phyloP scores from a whole-genome alignment of 164 flowering plant genomes.

The Piper longum region DNA sequence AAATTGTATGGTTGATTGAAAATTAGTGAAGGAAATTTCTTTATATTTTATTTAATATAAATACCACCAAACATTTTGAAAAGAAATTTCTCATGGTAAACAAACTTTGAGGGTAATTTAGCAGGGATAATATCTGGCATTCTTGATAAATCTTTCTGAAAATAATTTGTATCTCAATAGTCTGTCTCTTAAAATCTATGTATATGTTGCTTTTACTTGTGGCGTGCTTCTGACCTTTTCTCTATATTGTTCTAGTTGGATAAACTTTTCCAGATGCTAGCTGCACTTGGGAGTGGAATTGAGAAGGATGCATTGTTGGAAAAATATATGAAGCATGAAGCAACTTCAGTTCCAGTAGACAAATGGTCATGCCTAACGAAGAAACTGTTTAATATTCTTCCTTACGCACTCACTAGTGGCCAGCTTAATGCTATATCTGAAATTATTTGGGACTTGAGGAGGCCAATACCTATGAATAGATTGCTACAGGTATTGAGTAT shows the following conservation, averaged over 20 bases:
- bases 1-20: too few relatives aligned
- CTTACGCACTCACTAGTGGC: conserved; percentile 74
- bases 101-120: too few relatives aligned
- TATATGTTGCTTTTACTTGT: too few relatives aligned
- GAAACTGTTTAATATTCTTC: conserved; percentile 51
- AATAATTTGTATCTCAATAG: too few relatives aligned
- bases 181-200: too few relatives aligned
- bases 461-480: conserved; percentile 89
- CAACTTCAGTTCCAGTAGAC: conserved; percentile 28
- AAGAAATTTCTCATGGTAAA: too few relatives aligned
- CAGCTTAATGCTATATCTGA: conserved; percentile 76
- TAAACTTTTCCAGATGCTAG: conserved; percentile 84
- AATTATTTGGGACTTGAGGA: conserved; percentile 87
- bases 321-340: conserved; percentile 42
- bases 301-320: conserved; percentile 72
- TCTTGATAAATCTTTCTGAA: too few relatives aligned
- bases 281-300: conserved; percentile 53
- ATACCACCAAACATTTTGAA: too few relatives aligned
- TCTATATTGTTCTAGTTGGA: conserved; percentile 44
- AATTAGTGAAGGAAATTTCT: too few relatives aligned
- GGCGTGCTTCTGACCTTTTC: not conserved
- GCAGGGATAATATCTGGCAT: too few relatives aligned
- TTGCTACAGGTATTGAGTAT: conserved; percentile 60
- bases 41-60: too few relatives aligned
- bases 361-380: conserved; percentile 67